phyloP scores from a whole-genome alignment of 495 filamentous ascomycete species.

The Xylaria flabelliformis region DNA sequence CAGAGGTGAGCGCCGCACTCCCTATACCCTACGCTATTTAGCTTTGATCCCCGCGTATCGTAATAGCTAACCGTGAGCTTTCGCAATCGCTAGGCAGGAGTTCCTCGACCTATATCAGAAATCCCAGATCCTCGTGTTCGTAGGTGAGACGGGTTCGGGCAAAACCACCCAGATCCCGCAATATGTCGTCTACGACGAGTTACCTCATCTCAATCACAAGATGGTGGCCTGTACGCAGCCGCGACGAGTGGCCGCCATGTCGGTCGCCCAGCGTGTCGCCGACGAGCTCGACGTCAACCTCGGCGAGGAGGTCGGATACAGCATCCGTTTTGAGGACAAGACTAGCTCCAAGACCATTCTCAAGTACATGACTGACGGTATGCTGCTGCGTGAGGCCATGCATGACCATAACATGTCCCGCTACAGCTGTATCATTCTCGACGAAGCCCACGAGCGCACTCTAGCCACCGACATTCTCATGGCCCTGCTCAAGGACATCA shows the following conservation, averaged over 20 bases:
- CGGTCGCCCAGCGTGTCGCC: constrained; percentile 97
- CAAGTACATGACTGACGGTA: constrained; percentile 99
- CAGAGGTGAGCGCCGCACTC: constrained; percentile 68
- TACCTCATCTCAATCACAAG: constrained; percentile 82
- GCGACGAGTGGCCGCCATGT: constrained; percentile 98
- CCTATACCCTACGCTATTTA: neutral
- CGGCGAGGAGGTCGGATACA: constrained; percentile 97
- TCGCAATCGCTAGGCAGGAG: constrained; percentile 69
- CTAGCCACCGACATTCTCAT: constrained; percentile 95
- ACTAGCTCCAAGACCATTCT: constrained; percentile 89
- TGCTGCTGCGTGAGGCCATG: constrained; percentile 98
- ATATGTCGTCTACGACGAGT: constrained; percentile 96
- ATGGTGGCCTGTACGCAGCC: constrained; percentile 98
- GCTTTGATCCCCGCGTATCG: neutral
- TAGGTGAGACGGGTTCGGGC: constrained; percentile 98
- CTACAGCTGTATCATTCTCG: constrained; percentile 98
- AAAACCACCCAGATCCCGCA: constrained; percentile 99
- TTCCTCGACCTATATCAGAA: constrained; percentile 92
- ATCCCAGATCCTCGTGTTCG: constrained; percentile 95
- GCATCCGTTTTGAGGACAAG: constrained; percentile 97
- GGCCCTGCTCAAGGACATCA: constrained; percentile 90
- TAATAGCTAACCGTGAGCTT: neutral
- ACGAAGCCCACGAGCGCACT: constrained; percentile 96
- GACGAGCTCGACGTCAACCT: constrained; percentile 94
- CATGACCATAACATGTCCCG: constrained; percentile 87